These are phyloP conservation scores for Calonectria naviculata DNA, from an alignment of 2,329 filamentous ascomycete genomes.

Conservation along the genomic window DNA sequence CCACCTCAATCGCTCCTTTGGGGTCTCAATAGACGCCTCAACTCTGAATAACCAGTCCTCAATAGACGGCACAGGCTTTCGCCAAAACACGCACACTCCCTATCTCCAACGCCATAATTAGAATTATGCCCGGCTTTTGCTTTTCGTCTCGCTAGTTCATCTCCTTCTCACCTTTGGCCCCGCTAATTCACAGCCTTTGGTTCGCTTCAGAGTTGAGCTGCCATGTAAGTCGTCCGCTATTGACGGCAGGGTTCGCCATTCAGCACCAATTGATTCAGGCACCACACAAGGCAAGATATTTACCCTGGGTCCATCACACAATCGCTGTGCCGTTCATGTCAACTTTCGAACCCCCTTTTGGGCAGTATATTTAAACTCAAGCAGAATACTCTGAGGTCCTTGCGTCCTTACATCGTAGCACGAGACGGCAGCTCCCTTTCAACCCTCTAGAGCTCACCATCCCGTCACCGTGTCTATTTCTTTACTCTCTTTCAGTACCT, in stretches of 20 bases:
- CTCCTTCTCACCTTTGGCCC: not conserved
- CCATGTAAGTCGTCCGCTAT: slow-evolving; percentile 19
- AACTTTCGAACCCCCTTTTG: not conserved
- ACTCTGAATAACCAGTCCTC: not conserved
- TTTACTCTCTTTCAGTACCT: not conserved
- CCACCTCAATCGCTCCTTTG: not conserved
- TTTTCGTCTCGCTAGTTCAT: slow-evolving; percentile 17
- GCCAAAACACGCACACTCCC: not conserved
- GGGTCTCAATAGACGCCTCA: slow-evolving; percentile 14
- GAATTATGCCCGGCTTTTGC: slow-evolving; percentile 1
- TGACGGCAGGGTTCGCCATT: slow-evolving; percentile 22
- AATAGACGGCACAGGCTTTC: slow-evolving; percentile 5
- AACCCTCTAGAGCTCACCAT: slow-evolving; percentile 15
- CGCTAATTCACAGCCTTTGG: slow-evolving; percentile 29
- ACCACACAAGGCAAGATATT: not conserved
- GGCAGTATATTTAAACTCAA: slow-evolving; percentile 25
- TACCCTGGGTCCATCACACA: not conserved
- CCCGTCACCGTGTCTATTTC: not conserved
- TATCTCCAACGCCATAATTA: slow-evolving; percentile 1
- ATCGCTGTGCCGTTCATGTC: not conserved
- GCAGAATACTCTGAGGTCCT: slow-evolving; percentile 22
- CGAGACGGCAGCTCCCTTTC: not conserved
- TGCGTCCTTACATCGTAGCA: slow-evolving; percentile 30
- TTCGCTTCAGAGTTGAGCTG: slow-evolving; percentile 3
- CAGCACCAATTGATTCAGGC: slow-evolving; percentile 5